Evolutionary conservation across 495 filamentous ascomycete species (phyloP), one percentile per base, ranked within the genome.

Genomic region (Penicillium crystallinum): DNA sequence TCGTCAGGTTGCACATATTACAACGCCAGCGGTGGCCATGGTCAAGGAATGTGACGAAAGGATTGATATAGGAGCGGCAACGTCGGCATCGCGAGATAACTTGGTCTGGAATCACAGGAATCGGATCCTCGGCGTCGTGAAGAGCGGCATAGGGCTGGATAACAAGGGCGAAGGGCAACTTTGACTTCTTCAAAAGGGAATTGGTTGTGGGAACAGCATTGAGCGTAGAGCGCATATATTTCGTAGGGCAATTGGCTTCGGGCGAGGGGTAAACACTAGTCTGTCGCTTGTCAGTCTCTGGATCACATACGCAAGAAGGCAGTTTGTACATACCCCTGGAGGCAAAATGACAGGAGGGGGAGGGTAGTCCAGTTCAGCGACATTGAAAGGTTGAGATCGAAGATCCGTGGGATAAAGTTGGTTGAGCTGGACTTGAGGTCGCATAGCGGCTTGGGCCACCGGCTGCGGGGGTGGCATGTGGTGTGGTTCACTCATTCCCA

Each of bases 1-100:
- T 98, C 48, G 91, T 97, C 50, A 98, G 77, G 68, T 96, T 97
- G 65, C 93, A 98, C 92, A 98, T 97, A 71, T 98, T 98, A 72
- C 93, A 98, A 50, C 92, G 85, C 93, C 93, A 97, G 63, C 93
- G 82, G 74, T 98, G 93, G 17, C 92, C 92, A 68, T 97, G 90
- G 54, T 98, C 93, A 36, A 98, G 73, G 77, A 98, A 98, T 45
- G 87, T 89, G 38, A 91, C 93, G 52, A 92, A 98, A 18, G 93
- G 91, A 68, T 97, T 97, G 75, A 97, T 97, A 64, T 97, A 97
- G 37, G 92, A 91, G 52, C 92, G 81, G 69, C 93, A 98, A 62
- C 93, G 84, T 67, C 93, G 80, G 74, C 93, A 98, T 62, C 93
- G 83, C 33, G 91, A 92, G 63, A 98, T 98, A 49, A 98, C 90